Conservation (phyloP, 2,329 filamentous ascomycete species). For the Capronia americana region DNA sequence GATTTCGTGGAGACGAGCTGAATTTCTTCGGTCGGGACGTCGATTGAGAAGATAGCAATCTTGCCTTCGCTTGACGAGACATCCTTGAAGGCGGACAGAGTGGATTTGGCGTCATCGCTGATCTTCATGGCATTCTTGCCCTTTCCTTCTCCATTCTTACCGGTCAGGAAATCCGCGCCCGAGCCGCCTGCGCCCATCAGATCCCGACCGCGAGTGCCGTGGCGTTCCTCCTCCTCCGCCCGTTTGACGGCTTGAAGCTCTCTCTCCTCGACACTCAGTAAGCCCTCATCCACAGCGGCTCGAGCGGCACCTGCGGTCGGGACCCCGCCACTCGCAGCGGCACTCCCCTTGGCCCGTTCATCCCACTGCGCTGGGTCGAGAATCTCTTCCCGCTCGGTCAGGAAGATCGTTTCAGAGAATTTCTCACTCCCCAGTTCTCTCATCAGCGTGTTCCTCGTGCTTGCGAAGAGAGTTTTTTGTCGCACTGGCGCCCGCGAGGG, state of each 20-base stretch:
- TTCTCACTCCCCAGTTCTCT: constrained; percentile 67
- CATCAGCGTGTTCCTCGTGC: constrained; percentile 65
- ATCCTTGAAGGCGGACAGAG: constrained; percentile 51
- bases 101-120: constrained; percentile 60
- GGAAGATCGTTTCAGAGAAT: constrained; percentile 64
- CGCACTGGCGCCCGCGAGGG: constrained; percentile 68
- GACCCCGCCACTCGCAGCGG: constrained; percentile 34
- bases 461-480: constrained; percentile 70
- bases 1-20: constrained; percentile 52
- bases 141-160: constrained; percentile 40
- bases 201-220: constrained; percentile 59
- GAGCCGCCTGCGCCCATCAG: constrained; percentile 53
- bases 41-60: constrained; percentile 49
- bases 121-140: constrained; percentile 58
- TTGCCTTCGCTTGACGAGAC: constrained; percentile 37
- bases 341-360: constrained; percentile 53
- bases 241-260: constrained; percentile 63
- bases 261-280: constrained; percentile 68
- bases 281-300: constrained; percentile 49
- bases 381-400: constrained; percentile 65
- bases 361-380: constrained; percentile 60
- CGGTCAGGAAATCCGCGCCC: constrained; percentile 38
- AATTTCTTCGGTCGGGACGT: constrained; percentile 61
- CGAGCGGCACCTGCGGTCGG: neutral
- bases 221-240: constrained; percentile 64